phyloP scores from a whole-genome alignment of 352 stramenopile genomes.

The Globisporangium cylindrosporum region DNA sequence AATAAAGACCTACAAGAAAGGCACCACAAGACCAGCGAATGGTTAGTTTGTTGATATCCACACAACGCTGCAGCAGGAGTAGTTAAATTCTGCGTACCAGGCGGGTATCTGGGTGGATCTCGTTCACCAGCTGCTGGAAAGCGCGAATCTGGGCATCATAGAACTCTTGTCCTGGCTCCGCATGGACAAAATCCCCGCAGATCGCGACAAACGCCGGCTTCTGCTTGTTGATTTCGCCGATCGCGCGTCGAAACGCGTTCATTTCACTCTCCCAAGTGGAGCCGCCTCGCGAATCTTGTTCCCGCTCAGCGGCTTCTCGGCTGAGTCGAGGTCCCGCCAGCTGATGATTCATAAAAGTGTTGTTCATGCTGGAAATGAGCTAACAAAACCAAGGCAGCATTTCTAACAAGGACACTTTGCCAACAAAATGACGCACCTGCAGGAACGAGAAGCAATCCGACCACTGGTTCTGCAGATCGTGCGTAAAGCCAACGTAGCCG shows the following conservation, averaged over 20 bases:
- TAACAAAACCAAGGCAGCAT: not conserved
- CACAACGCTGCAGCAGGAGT: too few species aligned
- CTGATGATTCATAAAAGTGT: constrained; percentile 22
- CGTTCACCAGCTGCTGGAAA: constrained; percentile 64
- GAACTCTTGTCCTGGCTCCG: constrained; percentile 30
- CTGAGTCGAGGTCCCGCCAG: constrained; percentile 51
- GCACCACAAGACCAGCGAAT: not conserved
- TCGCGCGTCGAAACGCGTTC: constrained; percentile 38
- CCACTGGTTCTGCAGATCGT: constrained; percentile 80
- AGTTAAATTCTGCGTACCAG: constrained; percentile 23
- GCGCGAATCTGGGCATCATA: constrained; percentile 41
- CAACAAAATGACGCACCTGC: constrained; percentile 27
- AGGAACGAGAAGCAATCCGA: constrained; percentile 64
- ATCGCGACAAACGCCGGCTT: constrained; percentile 64
- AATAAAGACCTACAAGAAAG: constrained; percentile 45
- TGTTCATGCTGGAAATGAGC: not conserved
- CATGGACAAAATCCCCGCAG: constrained; percentile 59
- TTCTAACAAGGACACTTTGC: not conserved
- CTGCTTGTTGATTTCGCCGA: constrained; percentile 46
- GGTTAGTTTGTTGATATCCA: too few species aligned
- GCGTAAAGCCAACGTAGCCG: constrained; percentile 59
- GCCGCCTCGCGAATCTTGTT: constrained; percentile 38
- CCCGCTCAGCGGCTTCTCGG: constrained; percentile 23
- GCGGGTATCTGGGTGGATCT: constrained; percentile 50
- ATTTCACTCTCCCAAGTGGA: constrained; percentile 46